These are phyloP conservation scores for Penicillium maclennaniae DNA, from an alignment of 495 filamentous ascomycete species.

Conservation along the genomic window DNA sequence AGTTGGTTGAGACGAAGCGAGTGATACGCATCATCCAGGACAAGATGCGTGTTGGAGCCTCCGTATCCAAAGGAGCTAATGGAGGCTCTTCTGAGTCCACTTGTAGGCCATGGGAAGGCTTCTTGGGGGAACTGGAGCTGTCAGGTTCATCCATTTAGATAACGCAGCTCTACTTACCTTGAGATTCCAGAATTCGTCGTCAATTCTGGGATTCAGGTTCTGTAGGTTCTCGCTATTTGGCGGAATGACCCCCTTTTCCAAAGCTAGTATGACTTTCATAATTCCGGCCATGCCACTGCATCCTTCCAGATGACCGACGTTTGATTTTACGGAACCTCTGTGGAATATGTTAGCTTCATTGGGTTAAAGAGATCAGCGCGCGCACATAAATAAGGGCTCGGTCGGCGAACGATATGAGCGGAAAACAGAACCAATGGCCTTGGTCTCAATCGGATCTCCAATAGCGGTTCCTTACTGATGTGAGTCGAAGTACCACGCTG, in stretches of 20 bases:
- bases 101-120: slow-evolving; percentile 8
- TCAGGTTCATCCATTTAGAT: not conserved
- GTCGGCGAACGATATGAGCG: no score
- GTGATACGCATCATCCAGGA: slow-evolving; percentile 30
- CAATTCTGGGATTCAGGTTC: slow-evolving; percentile 33
- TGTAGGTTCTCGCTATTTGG: slow-evolving; percentile 4
- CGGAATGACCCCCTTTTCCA: slow-evolving; percentile 42
- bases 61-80: slow-evolving; percentile 36
- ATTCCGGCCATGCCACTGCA: slow-evolving; percentile 54
- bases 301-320: slow-evolving; percentile 51
- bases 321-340: slow-evolving; percentile 23
- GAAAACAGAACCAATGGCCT: no score
- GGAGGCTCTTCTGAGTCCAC: slow-evolving; percentile 23
- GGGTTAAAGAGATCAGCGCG: no score
- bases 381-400: no score
- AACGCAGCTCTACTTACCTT: slow-evolving; percentile 2
- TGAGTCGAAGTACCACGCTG: not conserved
- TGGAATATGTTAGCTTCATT: no score
- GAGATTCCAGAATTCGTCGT: slow-evolving; percentile 3
- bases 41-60: slow-evolving; percentile 31
- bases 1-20: slow-evolving; percentile 9
- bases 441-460: no score
- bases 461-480: not conserved
- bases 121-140: not conserved
- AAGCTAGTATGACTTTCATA: slow-evolving; percentile 52